These are phyloP conservation scores for Rhizophora apiculata DNA, from an alignment of 345 rosid genomes.

Conservation along the genomic window DNA sequence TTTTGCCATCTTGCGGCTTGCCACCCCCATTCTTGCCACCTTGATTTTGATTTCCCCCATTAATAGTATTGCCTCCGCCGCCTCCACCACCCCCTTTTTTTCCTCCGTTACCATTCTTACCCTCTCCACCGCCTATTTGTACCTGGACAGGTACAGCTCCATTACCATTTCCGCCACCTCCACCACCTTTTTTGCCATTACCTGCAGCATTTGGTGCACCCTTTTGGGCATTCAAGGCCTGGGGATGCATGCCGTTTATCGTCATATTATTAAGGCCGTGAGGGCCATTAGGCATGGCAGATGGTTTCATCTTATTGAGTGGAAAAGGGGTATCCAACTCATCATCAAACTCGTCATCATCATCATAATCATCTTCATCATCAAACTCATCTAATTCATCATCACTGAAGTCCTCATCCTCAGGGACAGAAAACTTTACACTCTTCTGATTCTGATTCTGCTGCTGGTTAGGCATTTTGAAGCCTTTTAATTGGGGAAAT, in stretches of 20 bases:
- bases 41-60: constrained; percentile 28
- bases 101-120: not conserved
- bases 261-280: constrained; percentile 48
- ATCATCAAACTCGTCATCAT: constrained; percentile 30
- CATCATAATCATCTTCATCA: constrained; percentile 42
- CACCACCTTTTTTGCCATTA: constrained; percentile 27
- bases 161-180: constrained; percentile 38
- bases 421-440: constrained; percentile 40
- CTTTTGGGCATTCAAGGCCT: constrained; percentile 51
- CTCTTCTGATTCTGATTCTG: constrained; percentile 50
- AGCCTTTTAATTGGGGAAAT: constrained; percentile 57
- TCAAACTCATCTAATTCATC: constrained; percentile 43
- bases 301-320: constrained; percentile 52
- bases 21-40: constrained; percentile 45
- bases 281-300: constrained; percentile 39
- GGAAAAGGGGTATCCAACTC: constrained; percentile 52
- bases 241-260: constrained; percentile 55
- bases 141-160: constrained; percentile 23
- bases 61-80: constrained; percentile 37
- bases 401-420: constrained; percentile 50
- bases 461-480: constrained; percentile 45
- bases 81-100: constrained; percentile 36
- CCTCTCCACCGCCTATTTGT: constrained; percentile 42
- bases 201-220: constrained; percentile 24
- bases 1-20: constrained; percentile 9